Percentiles rank a stretch among this genome's conserved stretches.
Conservation (phyloP, 495 filamentous ascomycete genomes). For the Aspergillus bridgeri region DNA sequence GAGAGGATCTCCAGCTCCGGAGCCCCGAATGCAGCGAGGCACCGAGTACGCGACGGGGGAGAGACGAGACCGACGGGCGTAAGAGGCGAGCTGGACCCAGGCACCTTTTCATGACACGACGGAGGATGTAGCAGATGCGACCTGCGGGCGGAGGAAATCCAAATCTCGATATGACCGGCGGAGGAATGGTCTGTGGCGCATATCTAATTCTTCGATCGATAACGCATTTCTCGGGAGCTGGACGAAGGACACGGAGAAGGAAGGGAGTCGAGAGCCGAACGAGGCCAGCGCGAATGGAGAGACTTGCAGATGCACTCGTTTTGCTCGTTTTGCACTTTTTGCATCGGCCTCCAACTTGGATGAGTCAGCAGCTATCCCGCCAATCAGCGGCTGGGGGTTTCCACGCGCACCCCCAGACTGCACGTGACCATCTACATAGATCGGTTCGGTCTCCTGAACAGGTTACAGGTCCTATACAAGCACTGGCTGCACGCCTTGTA, state of each 20-base stretch:
- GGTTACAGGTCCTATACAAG: too few species aligned
- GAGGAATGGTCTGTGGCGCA: constrained; percentile 32
- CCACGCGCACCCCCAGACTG: background rate
- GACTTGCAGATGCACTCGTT: background rate
- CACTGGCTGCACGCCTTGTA: too few species aligned
- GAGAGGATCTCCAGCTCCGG: constrained; percentile 11
- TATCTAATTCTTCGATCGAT: constrained; percentile 30
- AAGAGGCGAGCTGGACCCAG: constrained; percentile 32
- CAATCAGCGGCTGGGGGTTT: constrained; percentile 19
- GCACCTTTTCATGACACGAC: constrained; percentile 47
- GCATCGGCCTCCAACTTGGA: background rate
- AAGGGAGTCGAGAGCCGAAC: background rate
- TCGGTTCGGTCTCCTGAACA: too few species aligned
- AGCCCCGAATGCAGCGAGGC: background rate
- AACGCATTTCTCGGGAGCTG: constrained; percentile 23
- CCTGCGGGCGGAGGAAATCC: constrained; percentile 30
- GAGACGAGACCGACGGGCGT: constrained; percentile 1
- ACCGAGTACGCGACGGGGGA: constrained; percentile 5
- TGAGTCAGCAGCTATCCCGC: constrained; percentile 21
- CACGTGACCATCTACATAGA: background rate
- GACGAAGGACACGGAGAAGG: background rate
- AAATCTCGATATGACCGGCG: constrained; percentile 30
- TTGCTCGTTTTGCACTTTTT: background rate
- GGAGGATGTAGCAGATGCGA: constrained; percentile 25
- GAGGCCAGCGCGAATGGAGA: background rate